Evolutionary conservation across 108 stramenopile species (phyloP).

Genomic region (Phaeodactylum tricornutum): DNA sequence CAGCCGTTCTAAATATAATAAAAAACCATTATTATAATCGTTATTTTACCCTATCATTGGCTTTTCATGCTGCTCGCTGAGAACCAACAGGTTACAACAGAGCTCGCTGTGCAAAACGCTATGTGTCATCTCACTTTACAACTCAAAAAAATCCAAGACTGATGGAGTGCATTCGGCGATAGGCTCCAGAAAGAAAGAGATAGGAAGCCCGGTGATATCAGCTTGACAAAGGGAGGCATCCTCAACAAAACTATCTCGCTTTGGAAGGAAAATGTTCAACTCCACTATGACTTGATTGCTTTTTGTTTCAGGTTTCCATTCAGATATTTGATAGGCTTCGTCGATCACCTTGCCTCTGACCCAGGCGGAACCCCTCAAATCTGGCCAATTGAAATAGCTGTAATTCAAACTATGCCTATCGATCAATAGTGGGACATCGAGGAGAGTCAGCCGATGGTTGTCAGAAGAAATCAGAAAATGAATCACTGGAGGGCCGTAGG

Average conservation of each 20-base stretch:
- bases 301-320: slow-evolving; percentile 13
- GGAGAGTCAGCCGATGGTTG: slow-evolving; percentile 17
- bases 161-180: slow-evolving; percentile 40
- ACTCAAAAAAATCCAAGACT: slow-evolving; percentile 41
- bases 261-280: slow-evolving; percentile 11
- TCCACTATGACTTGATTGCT: slow-evolving; percentile 14
- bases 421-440: slow-evolving; percentile 20
- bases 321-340: slow-evolving; percentile 2
- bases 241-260: neutral
- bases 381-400: neutral
- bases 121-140: no score
- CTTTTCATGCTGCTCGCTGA: no score
- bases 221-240: slow-evolving; percentile 34
- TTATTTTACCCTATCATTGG: no score
- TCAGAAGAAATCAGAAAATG: neutral
- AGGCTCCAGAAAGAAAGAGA: slow-evolving; percentile 50
- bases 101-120: no score
- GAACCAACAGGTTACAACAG: no score
- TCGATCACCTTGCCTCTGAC: neutral
- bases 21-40: no score
- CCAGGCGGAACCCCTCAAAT: slow-evolving; percentile 2
- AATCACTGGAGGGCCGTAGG: slow-evolving; percentile 3
- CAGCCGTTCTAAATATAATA: no score
- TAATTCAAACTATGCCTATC: slow-evolving; percentile 1
- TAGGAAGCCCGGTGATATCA: slow-evolving; percentile 19